Conservation (phyloP, 192 early-diverging fungal genomes). For the Coemansia umbellata region DNA sequence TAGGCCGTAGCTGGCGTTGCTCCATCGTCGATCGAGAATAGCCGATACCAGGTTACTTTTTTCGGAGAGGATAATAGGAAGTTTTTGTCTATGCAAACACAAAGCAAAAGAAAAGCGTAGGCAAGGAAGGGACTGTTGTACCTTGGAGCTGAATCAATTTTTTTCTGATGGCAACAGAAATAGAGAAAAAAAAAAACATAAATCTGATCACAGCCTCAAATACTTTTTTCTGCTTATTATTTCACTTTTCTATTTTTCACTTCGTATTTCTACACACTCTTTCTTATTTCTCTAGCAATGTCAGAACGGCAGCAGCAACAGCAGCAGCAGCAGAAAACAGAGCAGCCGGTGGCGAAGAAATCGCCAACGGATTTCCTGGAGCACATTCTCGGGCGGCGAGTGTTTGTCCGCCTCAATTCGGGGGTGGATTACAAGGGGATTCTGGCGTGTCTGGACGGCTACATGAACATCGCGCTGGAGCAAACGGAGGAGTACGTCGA, state of each 20-base stretch:
- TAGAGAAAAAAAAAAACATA: too few species aligned
- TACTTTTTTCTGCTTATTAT: neutral
- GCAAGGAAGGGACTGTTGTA: too few species aligned
- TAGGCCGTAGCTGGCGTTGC: conserved; percentile 23
- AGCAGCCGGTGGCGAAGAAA: conserved; percentile 35
- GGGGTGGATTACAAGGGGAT: conserved; percentile 93
- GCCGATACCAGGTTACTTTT: too few species aligned
- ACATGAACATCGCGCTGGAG: conserved; percentile 97
- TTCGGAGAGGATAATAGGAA: too few species aligned
- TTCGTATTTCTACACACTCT: neutral
- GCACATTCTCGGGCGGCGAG: conserved; percentile 75
- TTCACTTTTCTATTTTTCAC: neutral
- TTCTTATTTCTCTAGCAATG: conserved; percentile 2
- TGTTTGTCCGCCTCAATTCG: conserved; percentile 92
- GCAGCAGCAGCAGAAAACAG: conserved; percentile 1
- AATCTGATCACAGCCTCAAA: too few species aligned
- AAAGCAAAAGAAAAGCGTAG: too few species aligned
- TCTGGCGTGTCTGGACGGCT: conserved; percentile 90
- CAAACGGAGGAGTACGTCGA: conserved; percentile 94
- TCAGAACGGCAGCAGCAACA: conserved; percentile 8
- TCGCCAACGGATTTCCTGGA: conserved; percentile 88
- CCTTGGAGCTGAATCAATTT: too few species aligned
- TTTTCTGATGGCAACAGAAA: too few species aligned
- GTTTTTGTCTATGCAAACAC: too few species aligned
- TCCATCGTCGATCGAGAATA: too few species aligned